These are phyloP conservation scores for Rhizoclosmatium sp. DNA, from an alignment of 192 early-diverging fungal genomes.

Conservation along the genomic window DNA sequence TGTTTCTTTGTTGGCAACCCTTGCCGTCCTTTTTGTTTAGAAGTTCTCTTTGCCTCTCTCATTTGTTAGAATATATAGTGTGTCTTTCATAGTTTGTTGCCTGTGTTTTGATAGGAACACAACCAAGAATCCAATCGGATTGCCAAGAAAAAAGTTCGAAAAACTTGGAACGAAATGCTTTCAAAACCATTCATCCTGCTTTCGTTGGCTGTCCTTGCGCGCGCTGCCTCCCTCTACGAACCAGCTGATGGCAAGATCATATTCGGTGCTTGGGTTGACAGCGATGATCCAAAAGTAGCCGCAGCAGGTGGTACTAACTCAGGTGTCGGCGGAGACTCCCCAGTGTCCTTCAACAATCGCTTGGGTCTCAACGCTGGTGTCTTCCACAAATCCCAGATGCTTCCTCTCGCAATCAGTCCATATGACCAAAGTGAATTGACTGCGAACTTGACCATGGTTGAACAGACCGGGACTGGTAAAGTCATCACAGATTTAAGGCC, in stretches of 20 bases:
- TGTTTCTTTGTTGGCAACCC: too few species aligned
- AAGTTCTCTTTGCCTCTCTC: too few species aligned
- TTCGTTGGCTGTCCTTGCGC: too few species aligned
- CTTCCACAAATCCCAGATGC: slow-evolving; percentile 44
- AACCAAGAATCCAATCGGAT: too few species aligned
- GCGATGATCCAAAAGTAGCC: not conserved
- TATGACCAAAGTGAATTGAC: slow-evolving; percentile 28
- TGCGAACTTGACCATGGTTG: slow-evolving; percentile 22
- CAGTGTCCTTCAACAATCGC: slow-evolving; percentile 46
- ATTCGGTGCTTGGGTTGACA: slow-evolving; percentile 49
- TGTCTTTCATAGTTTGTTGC: too few species aligned
- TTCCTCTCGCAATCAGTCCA: slow-evolving; percentile 35
- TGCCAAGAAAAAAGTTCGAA: too few species aligned
- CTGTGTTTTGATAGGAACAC: too few species aligned
- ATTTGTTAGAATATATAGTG: too few species aligned
- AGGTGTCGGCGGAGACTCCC: slow-evolving; percentile 41
- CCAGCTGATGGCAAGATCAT: slow-evolving; percentile 44
- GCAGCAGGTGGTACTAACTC: not conserved
- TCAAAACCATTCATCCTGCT: too few species aligned
- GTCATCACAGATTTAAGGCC: not conserved
- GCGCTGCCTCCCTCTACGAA: slow-evolving; percentile 41
- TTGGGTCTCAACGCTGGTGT: slow-evolving; percentile 46
- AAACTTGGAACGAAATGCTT: too few species aligned
- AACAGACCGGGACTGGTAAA: slow-evolving; percentile 25
- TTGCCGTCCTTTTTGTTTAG: too few species aligned